Conservation (phyloP, 2,329 filamentous ascomycete genomes). For the Penicillium sp. region DNA sequence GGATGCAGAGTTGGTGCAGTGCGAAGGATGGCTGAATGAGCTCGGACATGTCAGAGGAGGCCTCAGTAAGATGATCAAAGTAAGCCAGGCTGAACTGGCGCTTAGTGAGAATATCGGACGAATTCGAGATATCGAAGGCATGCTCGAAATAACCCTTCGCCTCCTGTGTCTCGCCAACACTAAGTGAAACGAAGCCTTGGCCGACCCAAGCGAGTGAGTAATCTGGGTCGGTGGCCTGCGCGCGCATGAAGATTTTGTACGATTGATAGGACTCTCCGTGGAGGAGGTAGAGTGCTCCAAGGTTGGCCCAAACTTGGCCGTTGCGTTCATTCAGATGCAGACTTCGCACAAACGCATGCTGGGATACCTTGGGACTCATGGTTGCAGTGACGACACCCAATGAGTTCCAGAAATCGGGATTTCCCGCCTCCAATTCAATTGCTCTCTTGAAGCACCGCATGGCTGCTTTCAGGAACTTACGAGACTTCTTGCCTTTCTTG, state of each 20-base stretch:
- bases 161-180: conserved; percentile 71
- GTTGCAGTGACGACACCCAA: conserved; percentile 86
- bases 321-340: conserved; percentile 89
- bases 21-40: conserved; percentile 87
- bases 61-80: conserved; percentile 73
- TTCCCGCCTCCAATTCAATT: conserved; percentile 91
- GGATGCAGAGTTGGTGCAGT: conserved; percentile 72
- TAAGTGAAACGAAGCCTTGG: conserved; percentile 78
- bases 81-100: conserved; percentile 75
- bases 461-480: conserved; percentile 70
- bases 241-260: conserved; percentile 82
- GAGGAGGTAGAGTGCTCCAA: conserved; percentile 80
- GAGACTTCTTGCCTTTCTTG: conserved; percentile 51
- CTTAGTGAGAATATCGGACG: conserved; percentile 69
- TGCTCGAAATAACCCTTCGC: conserved; percentile 86
- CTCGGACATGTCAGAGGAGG: conserved; percentile 52
- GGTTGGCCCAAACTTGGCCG: conserved; percentile 82
- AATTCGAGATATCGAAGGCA: conserved; percentile 86
- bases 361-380: conserved; percentile 80
- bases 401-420: conserved; percentile 95
- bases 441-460: conserved; percentile 91
- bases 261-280: conserved; percentile 83
- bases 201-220: conserved; percentile 93
- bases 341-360: conserved; percentile 90
- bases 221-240: conserved; percentile 91